Evolutionary conservation across 1,284 basidiomycete species (phyloP).

Genomic region (Heterobasidion annosum): DNA sequence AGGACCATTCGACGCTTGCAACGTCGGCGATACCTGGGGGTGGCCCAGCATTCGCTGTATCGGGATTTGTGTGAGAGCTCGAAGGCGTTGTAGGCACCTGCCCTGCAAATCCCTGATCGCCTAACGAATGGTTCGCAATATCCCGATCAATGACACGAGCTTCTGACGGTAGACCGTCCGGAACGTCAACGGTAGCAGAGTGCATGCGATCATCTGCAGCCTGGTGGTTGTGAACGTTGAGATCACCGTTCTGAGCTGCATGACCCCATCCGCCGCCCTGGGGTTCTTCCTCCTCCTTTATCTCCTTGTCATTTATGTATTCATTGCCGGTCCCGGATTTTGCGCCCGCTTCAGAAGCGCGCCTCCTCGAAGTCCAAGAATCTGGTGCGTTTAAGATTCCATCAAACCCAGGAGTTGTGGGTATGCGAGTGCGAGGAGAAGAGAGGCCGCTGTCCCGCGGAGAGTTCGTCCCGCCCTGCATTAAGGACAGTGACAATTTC

Average conservation of each 20-base stretch:
- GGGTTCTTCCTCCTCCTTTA: too few species aligned
- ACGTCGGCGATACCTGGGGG: constrained; percentile 48
- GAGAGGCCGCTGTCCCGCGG: constrained; percentile 51
- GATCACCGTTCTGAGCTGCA: too few species aligned
- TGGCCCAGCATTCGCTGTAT: constrained; percentile 18
- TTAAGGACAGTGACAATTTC: constrained; percentile 61
- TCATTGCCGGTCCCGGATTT: not conserved
- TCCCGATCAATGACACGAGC: not conserved
- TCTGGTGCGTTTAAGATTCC: constrained; percentile 61
- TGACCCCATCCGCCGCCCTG: too few species aligned
- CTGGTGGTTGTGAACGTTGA: too few species aligned
- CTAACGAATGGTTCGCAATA: not conserved
- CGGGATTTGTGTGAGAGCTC: not conserved
- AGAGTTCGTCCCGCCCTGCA: constrained; percentile 38
- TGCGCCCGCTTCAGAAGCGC: not conserved
- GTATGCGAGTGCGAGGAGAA: constrained; percentile 59
- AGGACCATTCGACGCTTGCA: constrained; percentile 80
- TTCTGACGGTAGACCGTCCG: too few species aligned
- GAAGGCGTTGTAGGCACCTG: not conserved
- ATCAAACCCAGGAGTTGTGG: constrained; percentile 54
- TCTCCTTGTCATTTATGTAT: too few species aligned
- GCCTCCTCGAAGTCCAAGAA: constrained; percentile 54
- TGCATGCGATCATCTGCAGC: too few species aligned
- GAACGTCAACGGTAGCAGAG: too few species aligned
- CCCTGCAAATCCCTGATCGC: not conserved